Percentiles rank a stretch among this genome's conserved stretches.
Evolutionary conservation across 352 stramenopile species (phyloP).

Genomic region (Thalassiosira ordinaria): DNA sequence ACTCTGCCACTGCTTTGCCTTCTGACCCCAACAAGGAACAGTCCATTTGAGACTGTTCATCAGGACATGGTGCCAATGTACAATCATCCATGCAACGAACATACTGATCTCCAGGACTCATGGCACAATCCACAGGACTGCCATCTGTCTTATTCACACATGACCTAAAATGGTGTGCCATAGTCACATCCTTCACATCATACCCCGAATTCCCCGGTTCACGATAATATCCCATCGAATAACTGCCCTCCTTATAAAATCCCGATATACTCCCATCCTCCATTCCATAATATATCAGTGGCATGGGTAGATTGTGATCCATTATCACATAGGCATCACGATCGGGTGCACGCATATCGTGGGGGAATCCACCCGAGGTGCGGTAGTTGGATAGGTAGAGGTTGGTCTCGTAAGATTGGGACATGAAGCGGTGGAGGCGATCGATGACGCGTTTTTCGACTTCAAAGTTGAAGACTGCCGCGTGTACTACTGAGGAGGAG

Average conservation of each 20-base stretch:
- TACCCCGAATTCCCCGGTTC: constrained; percentile 54
- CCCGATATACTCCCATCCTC: constrained; percentile 51
- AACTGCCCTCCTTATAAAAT: not conserved
- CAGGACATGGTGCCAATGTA: not conserved
- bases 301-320: constrained; percentile 14
- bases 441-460: constrained; percentile 45
- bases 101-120: not conserved
- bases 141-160: not conserved
- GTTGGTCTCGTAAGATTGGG: constrained; percentile 1
- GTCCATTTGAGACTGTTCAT: not conserved
- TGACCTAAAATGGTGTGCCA: not conserved
- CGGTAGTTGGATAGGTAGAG: constrained; percentile 26
- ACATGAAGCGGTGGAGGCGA: constrained; percentile 33
- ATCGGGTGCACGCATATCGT: not conserved
- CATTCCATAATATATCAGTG: constrained; percentile 51
- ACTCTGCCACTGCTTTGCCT: not conserved
- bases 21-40: not conserved
- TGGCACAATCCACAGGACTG: not conserved
- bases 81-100: not conserved
- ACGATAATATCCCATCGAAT: constrained; percentile 23
- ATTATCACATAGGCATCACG: constrained; percentile 9
- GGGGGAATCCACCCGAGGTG: constrained; percentile 41
- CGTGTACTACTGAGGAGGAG: no score
- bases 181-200: not conserved
- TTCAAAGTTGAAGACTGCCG: constrained; percentile 59